Evolutionary conservation across 257 asterid genomes (phyloP), one percentile per base, ranked within the genome.

Genomic region (Salvia miltiorrhiza): DNA sequence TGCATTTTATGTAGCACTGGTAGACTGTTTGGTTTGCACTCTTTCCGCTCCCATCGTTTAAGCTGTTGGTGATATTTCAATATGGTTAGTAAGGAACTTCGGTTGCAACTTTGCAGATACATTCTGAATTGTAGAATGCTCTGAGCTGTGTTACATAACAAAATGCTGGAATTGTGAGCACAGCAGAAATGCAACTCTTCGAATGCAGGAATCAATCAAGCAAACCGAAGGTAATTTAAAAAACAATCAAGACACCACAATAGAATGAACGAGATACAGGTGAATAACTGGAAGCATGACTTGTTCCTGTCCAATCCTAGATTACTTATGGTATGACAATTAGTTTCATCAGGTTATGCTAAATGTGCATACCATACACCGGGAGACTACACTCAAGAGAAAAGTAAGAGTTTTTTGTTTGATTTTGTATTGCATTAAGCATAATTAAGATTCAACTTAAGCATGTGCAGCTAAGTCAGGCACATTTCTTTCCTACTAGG

Each of bases 21-120:
- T 41, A 94, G 85, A 74, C 99, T 89, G 95, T 94, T 94, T 58
- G 97, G 90, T 77, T 87, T 94, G 90, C 99, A 91, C 49, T 94
- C 86, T 77, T 91, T 94, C 79, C 97, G 71, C 73, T 94, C 99
- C 97, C 97, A 94, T 73, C 81, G 79, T 78, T 91, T 94, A 63
- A 91, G 78, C 99, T 94, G 87, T 63, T 68, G 39, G 56, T 41
- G 37, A 47, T 41, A 69, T 64, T 69, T 69, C 14, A 57, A 60
- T 20, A 37, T 21, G 26, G 49, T 43, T 28, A 52, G 55, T 11
- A 12, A 59, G 67, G 48, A 58, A 45, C 56, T 16, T 14, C 39
- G 14, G 26, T 23, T 61, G 30, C 26, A 2, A 63, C 41, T 45
- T 61, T 39, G 21, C 17, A 26, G 9, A 41, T 16, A 30, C 16